Base-by-base conservation (phyloP, 2,329 filamentous ascomycete species). In the Exophiala alcalophila region DNA sequence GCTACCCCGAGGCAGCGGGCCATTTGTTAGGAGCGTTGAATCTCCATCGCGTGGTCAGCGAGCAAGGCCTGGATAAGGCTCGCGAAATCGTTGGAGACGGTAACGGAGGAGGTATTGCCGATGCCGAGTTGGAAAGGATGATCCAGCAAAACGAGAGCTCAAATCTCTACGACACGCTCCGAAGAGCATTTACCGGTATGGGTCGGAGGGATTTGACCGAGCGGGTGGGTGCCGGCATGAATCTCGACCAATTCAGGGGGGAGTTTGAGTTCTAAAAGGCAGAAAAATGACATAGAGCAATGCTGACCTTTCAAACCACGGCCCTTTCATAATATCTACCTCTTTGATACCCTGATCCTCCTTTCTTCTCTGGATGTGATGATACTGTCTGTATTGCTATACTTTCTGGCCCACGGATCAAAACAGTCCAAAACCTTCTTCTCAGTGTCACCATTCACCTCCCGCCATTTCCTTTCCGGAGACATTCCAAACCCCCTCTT, bases 151-250 rank as follows among this genome's bases (percentile, higher is more conserved):
- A 98, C 67, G 83, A 94, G 63, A 95, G 88, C 71, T 96, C 90
- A 35, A 98, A 96, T 59, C 71, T 98, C 46, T 95, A 95, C 65
- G 94, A 98, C 65, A 98, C 94, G 9, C 70, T 98, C 50, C 73
- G 91, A 50, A 75, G 94, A 47, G 92, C 97, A n/a, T 97, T 98
- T 66, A 90, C 83, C 7, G 88, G 94, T 69, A 97, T 98, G 92
- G 85, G 85, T 2, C 72, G 92, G 44, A 73, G 88, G 43, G 92
- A 98, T 66, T 64, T 98, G 60, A 84, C 85, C 3, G 90, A 97
- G 62, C 78, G 82, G 70, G 92, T 96, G 4, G 83, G 90, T 9
- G 80, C 83, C 1, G 91, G 90, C 18, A 91, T 98, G 71, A 88
- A 97, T 68, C 83, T 95, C 18, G 87, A 92, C 60, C 72, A 81